Evolutionary conservation across 805 yeast genomes (phyloP).

Genomic region (Saccharomycopsis sp.): DNA sequence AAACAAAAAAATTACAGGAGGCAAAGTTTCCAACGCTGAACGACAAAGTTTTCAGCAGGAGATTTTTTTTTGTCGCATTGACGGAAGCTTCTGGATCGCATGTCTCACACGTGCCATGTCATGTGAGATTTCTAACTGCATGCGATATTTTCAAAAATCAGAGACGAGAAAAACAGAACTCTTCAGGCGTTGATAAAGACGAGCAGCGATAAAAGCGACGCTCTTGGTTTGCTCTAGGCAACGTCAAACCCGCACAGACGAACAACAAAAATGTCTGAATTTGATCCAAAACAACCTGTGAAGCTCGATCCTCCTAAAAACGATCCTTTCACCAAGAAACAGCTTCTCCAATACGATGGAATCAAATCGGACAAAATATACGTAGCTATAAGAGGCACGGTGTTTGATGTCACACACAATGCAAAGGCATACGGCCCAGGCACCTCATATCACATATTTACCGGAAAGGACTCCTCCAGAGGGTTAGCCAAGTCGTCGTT

Average conservation of each 20-base stretch:
- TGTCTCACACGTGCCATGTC: too few species aligned
- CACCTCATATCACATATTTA: slow-evolving; percentile 60
- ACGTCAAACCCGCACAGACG: too few species aligned
- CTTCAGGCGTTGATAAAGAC: too few species aligned
- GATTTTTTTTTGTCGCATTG: too few species aligned
- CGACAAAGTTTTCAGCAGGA: too few species aligned
- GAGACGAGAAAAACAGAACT: too few species aligned
- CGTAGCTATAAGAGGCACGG: slow-evolving; percentile 68
- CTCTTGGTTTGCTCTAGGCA: too few species aligned
- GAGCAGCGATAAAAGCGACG: background rate
- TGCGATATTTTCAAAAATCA: too few species aligned
- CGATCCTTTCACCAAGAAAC: slow-evolving; percentile 35
- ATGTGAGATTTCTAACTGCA: too few species aligned
- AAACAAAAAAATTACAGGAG: too few species aligned
- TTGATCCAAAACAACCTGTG: slow-evolving; percentile 51
- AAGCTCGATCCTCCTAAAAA: slow-evolving; percentile 45
- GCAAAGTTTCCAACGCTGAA: too few species aligned
- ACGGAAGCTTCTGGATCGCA: too few species aligned
- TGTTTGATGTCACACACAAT: slow-evolving; percentile 73
- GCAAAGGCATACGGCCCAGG: slow-evolving; percentile 69
- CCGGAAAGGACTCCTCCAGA: slow-evolving; percentile 72
- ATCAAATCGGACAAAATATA: slow-evolving; percentile 42
- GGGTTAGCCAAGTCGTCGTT: slow-evolving; percentile 66
- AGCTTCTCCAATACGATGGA: slow-evolving; percentile 42
- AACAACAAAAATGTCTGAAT: slow-evolving; percentile 24